Evolutionary conservation across 768 basidiomycete species (phyloP).

Genomic region (Plicaturopsis crispa): DNA sequence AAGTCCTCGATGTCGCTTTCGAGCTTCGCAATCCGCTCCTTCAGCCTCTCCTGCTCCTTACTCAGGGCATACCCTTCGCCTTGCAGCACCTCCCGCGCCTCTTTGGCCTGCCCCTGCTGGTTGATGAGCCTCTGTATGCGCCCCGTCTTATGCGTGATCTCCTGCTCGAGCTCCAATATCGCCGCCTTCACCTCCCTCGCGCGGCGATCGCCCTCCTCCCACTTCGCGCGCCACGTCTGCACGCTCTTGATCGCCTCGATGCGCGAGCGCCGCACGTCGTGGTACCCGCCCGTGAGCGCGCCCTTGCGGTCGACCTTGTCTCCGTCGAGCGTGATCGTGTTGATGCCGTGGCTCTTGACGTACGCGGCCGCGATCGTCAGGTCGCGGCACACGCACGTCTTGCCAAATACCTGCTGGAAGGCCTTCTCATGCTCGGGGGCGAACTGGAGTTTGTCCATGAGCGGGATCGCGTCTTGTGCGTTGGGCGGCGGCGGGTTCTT

Average conservation of each 20-base stretch:
- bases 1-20: constrained; percentile 67
- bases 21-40: constrained; percentile 50
- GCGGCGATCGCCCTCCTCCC: constrained; percentile 53
- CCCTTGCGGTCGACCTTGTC: constrained; percentile 98
- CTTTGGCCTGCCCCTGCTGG: constrained; percentile 64
- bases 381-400: constrained; percentile 93
- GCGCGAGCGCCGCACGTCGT: constrained; percentile 84
- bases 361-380: constrained; percentile 90
- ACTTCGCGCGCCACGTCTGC: constrained; percentile 66
- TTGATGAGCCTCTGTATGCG: constrained; percentile 61
- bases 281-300: constrained; percentile 91
- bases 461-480: constrained; percentile 72
- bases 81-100: constrained; percentile 57
- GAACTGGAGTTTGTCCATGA: constrained; percentile 77
- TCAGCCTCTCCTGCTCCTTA: constrained; percentile 65
- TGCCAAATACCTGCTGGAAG: constrained; percentile 95
- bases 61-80: constrained; percentile 53
- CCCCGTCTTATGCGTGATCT: constrained; percentile 72
- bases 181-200: constrained; percentile 68
- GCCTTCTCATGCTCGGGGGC: constrained; percentile 68
- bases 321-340: constrained; percentile 95
- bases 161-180: constrained; percentile 73
- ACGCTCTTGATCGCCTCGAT: constrained; percentile 82
- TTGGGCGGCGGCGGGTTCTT: constrained; percentile 58
- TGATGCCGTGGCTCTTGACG: constrained; percentile 89